Evolutionary conservation across 1,139 yeast genomes (phyloP).

Genomic region (Candida sp.): DNA sequence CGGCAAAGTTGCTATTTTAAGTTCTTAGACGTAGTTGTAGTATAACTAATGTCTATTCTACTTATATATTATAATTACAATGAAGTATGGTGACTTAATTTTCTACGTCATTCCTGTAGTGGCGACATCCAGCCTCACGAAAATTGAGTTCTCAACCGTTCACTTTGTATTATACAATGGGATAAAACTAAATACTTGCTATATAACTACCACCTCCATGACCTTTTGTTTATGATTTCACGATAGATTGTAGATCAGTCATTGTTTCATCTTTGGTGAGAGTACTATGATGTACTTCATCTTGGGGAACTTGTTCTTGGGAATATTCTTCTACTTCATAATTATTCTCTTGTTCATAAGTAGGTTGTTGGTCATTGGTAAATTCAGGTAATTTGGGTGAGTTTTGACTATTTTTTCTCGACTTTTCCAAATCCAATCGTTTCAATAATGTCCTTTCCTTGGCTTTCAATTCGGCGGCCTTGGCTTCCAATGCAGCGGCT

Average conservation of each 20-base stretch:
- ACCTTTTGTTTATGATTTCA: conserved; percentile 8
- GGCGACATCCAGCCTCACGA: background rate
- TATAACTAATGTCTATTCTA: too few relatives aligned
- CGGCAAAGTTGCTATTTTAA: too few relatives aligned
- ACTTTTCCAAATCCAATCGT: conserved; percentile 20
- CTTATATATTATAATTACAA: too few relatives aligned
- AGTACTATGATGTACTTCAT: conserved; percentile 4
- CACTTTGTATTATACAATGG: background rate
- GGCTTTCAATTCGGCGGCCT: conserved; percentile 69
- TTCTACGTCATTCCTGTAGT: background rate
- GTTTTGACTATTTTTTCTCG: conserved; percentile 1
- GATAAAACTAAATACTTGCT: background rate
- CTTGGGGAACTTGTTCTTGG: conserved; percentile 3
- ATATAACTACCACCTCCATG: background rate
- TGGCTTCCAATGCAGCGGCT: conserved; percentile 73
- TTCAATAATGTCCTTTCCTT: conserved; percentile 55
- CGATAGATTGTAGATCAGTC: conserved; percentile 51
- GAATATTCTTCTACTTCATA: conserved; percentile 6
- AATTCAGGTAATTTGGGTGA: background rate
- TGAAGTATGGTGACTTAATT: too few relatives aligned
- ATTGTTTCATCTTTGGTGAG: conserved; percentile 46
- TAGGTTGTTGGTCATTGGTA: background rate
- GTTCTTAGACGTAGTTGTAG: too few relatives aligned
- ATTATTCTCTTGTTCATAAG: background rate
- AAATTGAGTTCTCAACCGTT: background rate